A percentile compares a stretch with the other conserved stretches of the same genome.
These are phyloP conservation scores for Cubamyces sp. DNA, from an alignment of 768 basidiomycete species.

Conservation along the genomic window DNA sequence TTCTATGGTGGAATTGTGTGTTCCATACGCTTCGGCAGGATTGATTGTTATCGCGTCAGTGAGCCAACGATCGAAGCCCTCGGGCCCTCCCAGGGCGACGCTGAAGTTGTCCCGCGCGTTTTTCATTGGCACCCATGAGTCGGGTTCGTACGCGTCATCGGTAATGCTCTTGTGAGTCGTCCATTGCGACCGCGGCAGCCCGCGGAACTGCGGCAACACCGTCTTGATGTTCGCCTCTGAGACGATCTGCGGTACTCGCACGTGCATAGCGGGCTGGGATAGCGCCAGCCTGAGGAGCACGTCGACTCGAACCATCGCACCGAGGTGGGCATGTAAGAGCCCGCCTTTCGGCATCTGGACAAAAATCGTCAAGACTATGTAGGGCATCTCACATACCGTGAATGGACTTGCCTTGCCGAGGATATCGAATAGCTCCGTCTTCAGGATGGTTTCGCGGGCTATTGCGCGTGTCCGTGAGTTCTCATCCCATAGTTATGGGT, in stretches of 20 bases:
- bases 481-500: no score
- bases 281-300: slow-evolving; percentile 58
- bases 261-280: slow-evolving; percentile 61
- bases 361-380: no score
- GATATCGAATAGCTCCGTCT: slow-evolving; percentile 64
- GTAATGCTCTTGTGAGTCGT: slow-evolving; percentile 39
- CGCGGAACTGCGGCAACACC: slow-evolving; percentile 56
- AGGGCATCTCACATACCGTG: no score
- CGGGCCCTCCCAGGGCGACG: slow-evolving; percentile 55
- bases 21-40: slow-evolving; percentile 71
- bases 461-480: background rate
- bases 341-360: slow-evolving; percentile 80
- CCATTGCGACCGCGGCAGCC: slow-evolving; percentile 43
- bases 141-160: slow-evolving; percentile 46
- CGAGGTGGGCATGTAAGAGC: slow-evolving; percentile 75
- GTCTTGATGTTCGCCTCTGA: slow-evolving; percentile 44
- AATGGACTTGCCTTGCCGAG: slow-evolving; percentile 50
- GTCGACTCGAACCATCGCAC: slow-evolving; percentile 64
- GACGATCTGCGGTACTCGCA: slow-evolving; percentile 49
- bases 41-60: slow-evolving; percentile 64
- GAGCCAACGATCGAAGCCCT: slow-evolving; percentile 73
- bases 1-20: slow-evolving; percentile 71
- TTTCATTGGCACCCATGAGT: slow-evolving; percentile 58
- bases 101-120: slow-evolving; percentile 60
- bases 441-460: slow-evolving; percentile 45